Conservation (phyloP, 345 rosid genomes). For the Durio zibethinus region DNA sequence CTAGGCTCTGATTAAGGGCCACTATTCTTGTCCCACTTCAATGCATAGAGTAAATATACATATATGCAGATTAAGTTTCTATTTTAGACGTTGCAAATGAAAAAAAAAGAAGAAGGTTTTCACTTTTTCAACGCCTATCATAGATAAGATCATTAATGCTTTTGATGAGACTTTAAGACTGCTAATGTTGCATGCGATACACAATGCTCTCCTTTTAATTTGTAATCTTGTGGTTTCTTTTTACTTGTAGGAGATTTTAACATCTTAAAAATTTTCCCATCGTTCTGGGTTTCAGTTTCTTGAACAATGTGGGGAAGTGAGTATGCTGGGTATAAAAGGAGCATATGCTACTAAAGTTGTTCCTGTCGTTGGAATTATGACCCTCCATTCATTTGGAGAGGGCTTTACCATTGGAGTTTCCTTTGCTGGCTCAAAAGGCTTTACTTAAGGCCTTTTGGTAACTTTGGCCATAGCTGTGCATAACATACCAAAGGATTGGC, state of each 20-base stretch:
- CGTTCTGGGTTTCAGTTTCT: conserved; percentile 58
- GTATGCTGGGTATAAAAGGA: conserved; percentile 97
- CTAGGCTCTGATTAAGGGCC: neutral
- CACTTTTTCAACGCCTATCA: neutral
- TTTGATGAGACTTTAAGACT: neutral
- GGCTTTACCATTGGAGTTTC: conserved; percentile 99
- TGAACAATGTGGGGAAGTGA: conserved; percentile 95
- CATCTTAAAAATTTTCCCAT: neutral
- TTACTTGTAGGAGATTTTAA: neutral
- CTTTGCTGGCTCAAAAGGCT: conserved; percentile 97
- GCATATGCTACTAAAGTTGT: conserved; percentile 95
- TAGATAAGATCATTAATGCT: neutral
- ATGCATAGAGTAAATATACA: neutral
- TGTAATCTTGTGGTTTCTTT: neutral
- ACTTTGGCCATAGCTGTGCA: conserved; percentile 98
- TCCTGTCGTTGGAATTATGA: conserved; percentile 96
- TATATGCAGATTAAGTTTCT: neutral
- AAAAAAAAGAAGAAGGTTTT: neutral
- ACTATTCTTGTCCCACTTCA: neutral
- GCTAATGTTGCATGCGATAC: neutral
- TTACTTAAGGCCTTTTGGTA: conserved; percentile 93
- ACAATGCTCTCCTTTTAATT: neutral
- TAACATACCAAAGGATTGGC: conserved; percentile 98
- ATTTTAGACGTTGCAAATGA: neutral
- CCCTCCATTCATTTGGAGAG: conserved; percentile 99